phyloP scores from a whole-genome alignment of 2,329 filamentous ascomycete genomes.

The Apiospora marii region DNA sequence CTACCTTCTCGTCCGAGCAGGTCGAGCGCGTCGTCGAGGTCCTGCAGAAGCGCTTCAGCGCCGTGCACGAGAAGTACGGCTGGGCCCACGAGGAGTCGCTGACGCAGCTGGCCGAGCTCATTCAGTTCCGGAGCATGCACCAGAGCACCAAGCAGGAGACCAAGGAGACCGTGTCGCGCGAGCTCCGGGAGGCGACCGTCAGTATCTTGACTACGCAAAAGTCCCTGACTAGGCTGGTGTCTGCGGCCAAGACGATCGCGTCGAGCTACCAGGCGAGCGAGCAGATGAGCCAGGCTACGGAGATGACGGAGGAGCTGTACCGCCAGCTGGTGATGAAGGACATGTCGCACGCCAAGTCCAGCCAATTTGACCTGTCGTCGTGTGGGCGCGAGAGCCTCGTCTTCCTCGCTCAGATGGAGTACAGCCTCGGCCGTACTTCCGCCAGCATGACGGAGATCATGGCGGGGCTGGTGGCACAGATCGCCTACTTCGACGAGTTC shows the following conservation, averaged over 20 bases:
- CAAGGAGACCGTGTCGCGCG: slow-evolving; percentile 38
- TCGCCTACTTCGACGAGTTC: slow-evolving; percentile 49
- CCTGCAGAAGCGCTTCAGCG: slow-evolving; percentile 40
- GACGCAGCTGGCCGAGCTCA: slow-evolving; percentile 45
- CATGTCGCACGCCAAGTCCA: slow-evolving; percentile 36
- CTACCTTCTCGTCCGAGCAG: slow-evolving; percentile 39
- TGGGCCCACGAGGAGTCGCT: slow-evolving; percentile 50
- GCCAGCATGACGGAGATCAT: slow-evolving; percentile 50
- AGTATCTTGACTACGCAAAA: slow-evolving; percentile 45
- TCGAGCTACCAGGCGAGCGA: slow-evolving; percentile 44
- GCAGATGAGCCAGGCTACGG: slow-evolving; percentile 42
- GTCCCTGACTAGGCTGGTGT: slow-evolving; percentile 37
- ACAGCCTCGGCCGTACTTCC: slow-evolving; percentile 43
- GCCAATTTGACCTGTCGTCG: slow-evolving; percentile 43
- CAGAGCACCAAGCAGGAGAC: slow-evolving; percentile 32
- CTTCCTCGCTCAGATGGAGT: slow-evolving; percentile 55
- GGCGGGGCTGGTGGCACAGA: slow-evolving; percentile 51
- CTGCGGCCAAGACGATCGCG: slow-evolving; percentile 46
- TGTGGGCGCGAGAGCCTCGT: slow-evolving; percentile 46
- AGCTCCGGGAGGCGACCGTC: slow-evolving; percentile 44
- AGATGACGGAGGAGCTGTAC: slow-evolving; percentile 47
- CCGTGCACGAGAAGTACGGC: slow-evolving; percentile 42
- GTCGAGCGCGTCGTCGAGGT: slow-evolving; percentile 42
- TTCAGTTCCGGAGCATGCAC: slow-evolving; percentile 44
- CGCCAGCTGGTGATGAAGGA: slow-evolving; percentile 49